phyloP scores from a whole-genome alignment of 331 rosid genomes.

The Malus hybrid region DNA sequence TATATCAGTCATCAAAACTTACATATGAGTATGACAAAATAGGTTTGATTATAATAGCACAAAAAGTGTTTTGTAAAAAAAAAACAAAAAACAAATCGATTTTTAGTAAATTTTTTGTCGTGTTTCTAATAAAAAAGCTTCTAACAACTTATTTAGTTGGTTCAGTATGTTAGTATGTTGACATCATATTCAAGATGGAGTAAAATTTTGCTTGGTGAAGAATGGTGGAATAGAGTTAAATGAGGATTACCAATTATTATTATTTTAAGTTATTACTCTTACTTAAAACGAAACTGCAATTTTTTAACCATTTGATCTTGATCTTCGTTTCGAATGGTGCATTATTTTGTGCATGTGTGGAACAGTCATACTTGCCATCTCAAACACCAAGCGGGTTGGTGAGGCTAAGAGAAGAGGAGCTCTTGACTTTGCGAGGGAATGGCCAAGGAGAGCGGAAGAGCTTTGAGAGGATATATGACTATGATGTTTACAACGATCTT shows the following conservation, averaged over 20 bases:
- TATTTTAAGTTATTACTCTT: neutral
- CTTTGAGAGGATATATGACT: constrained; percentile 60
- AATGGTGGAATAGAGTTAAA: neutral
- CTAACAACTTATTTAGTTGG: neutral
- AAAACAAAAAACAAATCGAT: no score
- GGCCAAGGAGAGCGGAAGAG: constrained; percentile 48
- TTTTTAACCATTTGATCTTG: neutral
- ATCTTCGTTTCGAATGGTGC: neutral
- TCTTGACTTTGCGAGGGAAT: constrained; percentile 36
- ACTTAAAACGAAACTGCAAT: no score
- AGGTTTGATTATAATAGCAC: neutral
- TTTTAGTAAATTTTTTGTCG: neutral
- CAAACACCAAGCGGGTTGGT: constrained; percentile 61
- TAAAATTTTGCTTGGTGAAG: neutral
- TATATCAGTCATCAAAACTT: no score
- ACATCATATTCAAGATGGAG: no score
- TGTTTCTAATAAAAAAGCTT: neutral
- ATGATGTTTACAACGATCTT: constrained; percentile 81
- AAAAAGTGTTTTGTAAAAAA: neutral
- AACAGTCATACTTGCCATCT: constrained; percentile 67
- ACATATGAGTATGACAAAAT: neutral
- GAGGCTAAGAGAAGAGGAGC: constrained; percentile 54
- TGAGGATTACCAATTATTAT: neutral
- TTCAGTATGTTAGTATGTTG: no score
- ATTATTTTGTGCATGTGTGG: neutral